phyloP scores from a whole-genome alignment of 75 land plant genomes.

The Pseudotsuga menziesii region DNA sequence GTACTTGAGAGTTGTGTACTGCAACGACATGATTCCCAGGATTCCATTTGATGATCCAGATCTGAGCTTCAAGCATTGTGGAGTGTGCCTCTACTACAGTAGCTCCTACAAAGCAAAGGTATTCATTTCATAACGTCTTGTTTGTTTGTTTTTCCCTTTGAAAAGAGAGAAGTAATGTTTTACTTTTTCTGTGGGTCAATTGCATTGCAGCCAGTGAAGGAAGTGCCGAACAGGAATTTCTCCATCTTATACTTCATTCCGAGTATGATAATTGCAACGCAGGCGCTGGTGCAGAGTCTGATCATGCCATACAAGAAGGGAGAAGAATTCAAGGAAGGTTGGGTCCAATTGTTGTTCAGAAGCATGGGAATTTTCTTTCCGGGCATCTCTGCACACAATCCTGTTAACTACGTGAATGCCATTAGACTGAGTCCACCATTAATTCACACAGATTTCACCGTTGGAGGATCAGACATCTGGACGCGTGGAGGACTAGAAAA shows the following conservation, averaged over 20 bases:
- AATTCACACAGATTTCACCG: too few species aligned
- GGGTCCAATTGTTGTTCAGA: constrained; percentile 21
- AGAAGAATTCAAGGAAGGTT: constrained; percentile 40
- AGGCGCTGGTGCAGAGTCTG: constrained; percentile 42
- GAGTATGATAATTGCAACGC: constrained; percentile 30
- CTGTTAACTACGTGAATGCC: constrained; percentile 59
- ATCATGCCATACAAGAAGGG: constrained; percentile 21
- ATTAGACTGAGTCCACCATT: constrained; percentile 40
- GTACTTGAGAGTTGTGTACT: constrained; percentile 59
- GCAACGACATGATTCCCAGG: constrained; percentile 65
- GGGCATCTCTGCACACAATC: constrained; percentile 60
- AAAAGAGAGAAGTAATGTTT: background rate
- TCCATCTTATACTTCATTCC: constrained; percentile 23
- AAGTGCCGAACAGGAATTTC: constrained; percentile 66
- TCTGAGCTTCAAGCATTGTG: constrained; percentile 65
- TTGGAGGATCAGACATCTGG: too few species aligned
- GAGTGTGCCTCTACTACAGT: constrained; percentile 51
- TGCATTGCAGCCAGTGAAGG: constrained; percentile 40
- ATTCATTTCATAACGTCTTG: background rate
- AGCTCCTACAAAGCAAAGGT: constrained; percentile 53
- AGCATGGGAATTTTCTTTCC: constrained; percentile 49
- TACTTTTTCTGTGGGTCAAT: background rate
- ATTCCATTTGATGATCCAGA: constrained; percentile 48
- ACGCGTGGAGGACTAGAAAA: too few species aligned
- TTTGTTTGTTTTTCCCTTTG: background rate